phyloP scores from a whole-genome alignment of 2,329 filamentous ascomycete species.

The Penicillium fuscoglaucum region DNA sequence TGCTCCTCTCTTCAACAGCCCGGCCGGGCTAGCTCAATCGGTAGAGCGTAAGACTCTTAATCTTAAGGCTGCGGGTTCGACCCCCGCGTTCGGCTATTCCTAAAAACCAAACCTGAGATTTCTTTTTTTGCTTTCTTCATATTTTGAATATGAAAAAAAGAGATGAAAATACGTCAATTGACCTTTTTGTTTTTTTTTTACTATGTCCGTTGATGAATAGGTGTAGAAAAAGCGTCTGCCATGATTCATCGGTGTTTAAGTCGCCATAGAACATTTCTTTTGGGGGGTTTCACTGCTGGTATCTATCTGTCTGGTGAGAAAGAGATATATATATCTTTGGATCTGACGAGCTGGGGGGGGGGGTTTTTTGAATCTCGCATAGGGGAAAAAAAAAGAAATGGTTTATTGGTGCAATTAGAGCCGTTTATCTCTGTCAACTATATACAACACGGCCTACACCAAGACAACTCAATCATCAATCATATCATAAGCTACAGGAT shows the following conservation, averaged over 20 bases:
- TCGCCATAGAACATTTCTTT: too few species aligned
- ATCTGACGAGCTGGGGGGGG: too few species aligned
- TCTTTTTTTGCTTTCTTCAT: slow-evolving; percentile 7
- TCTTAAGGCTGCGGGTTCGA: slow-evolving; percentile 48
- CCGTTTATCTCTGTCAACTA: background rate
- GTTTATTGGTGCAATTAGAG: background rate
- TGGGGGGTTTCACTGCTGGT: background rate
- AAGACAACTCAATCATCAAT: slow-evolving; percentile 3
- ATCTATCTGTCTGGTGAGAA: too few species aligned
- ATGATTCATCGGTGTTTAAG: background rate
- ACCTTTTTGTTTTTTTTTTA: background rate
- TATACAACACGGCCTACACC: background rate
- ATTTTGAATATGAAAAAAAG: too few species aligned
- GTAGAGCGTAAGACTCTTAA: slow-evolving; percentile 53
- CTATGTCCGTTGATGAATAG: too few species aligned
- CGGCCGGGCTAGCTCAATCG: slow-evolving; percentile 52
- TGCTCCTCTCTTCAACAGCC: background rate
- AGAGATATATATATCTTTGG: background rate
- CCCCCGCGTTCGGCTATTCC: slow-evolving; percentile 44
- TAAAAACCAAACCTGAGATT: slow-evolving; percentile 26
- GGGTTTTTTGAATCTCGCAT: background rate
- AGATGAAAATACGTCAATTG: background rate
- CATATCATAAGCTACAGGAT: slow-evolving; percentile 3
- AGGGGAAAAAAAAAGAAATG: background rate
- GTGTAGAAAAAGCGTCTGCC: background rate